Evolutionary conservation across 768 basidiomycete genomes (phyloP).

Genomic region (Sutorius australiensis): DNA sequence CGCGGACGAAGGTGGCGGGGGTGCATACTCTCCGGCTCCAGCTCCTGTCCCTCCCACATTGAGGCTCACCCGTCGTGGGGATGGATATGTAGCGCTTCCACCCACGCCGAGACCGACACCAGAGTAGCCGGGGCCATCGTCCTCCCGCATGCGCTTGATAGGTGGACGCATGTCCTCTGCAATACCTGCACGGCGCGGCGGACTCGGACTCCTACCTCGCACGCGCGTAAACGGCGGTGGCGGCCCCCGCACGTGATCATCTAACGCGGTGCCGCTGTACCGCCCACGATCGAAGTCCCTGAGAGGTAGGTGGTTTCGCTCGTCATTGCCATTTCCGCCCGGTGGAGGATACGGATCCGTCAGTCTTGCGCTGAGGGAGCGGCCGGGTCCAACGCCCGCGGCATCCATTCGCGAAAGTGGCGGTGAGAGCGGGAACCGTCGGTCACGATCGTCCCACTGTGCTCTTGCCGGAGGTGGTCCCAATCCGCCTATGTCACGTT

Average conservation of each 20-base stretch:
- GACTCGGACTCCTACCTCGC: slow-evolving; percentile 45
- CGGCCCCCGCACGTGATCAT: slow-evolving; percentile 19
- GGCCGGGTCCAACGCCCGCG: slow-evolving; percentile 7
- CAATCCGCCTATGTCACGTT: slow-evolving; percentile 8
- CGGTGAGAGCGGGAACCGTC: slow-evolving; percentile 31
- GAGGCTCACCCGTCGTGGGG: slow-evolving; percentile 20
- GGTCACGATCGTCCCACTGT: slow-evolving; percentile 41
- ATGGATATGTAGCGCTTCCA: slow-evolving; percentile 25
- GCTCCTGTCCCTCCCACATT: background rate
- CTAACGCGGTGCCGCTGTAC: slow-evolving; percentile 15
- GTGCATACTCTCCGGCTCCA: slow-evolving; percentile 17
- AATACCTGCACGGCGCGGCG: slow-evolving; percentile 28
- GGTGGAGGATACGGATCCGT: slow-evolving; percentile 24
- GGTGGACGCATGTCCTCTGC: slow-evolving; percentile 43
- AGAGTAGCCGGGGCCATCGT: slow-evolving; percentile 27
- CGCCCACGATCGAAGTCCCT: slow-evolving; percentile 32
- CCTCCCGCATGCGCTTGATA: slow-evolving; percentile 44
- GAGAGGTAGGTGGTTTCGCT: slow-evolving; percentile 22
- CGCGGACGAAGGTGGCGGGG: slow-evolving; percentile 21
- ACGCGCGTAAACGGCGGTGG: slow-evolving; percentile 34
- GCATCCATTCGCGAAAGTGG: slow-evolving; percentile 19
- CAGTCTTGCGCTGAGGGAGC: slow-evolving; percentile 28
- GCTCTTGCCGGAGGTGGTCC: slow-evolving; percentile 22
- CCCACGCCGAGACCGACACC: background rate
- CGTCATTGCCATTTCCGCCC: slow-evolving; percentile 10